Evolutionary conservation across 768 basidiomycete genomes (phyloP).

Genomic region (Rhodocollybia butyracea): DNA sequence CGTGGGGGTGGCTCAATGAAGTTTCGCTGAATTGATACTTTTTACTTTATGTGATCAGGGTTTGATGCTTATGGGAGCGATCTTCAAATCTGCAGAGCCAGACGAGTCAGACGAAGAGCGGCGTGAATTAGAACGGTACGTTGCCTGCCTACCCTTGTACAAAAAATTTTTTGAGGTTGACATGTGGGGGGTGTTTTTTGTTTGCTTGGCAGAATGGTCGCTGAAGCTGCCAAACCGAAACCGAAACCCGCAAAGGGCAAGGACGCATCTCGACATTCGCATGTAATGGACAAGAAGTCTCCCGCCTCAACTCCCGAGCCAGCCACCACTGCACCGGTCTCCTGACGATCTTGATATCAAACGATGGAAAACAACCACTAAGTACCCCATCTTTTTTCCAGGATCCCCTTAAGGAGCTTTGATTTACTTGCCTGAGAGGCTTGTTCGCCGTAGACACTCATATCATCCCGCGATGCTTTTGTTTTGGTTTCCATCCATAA

Average conservation of each 20-base stretch:
- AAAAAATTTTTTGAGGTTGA: not conserved
- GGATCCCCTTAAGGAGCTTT: too few relatives aligned
- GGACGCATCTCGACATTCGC: slow-evolving; percentile 36
- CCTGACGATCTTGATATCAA: not conserved
- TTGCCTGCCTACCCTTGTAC: slow-evolving; percentile 1
- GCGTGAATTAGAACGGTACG: slow-evolving; percentile 88
- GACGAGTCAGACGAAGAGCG: slow-evolving; percentile 94
- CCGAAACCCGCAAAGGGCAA: slow-evolving; percentile 40
- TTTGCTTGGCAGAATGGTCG: slow-evolving; percentile 64
- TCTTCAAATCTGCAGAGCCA: slow-evolving; percentile 81
- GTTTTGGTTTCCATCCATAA: not conserved
- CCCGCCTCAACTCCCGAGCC: slow-evolving; percentile 7
- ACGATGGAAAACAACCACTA: too few relatives aligned
- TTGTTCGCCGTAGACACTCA: too few relatives aligned
- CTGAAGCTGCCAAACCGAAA: slow-evolving; percentile 78
- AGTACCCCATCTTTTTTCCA: too few relatives aligned
- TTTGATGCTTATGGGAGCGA: slow-evolving; percentile 82
- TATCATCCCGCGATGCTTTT: too few relatives aligned
- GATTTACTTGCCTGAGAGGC: too few relatives aligned
- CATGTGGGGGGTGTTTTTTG: not conserved
- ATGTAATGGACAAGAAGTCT: slow-evolving; percentile 15
- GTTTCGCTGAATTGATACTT: not conserved
- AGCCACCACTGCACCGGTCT: not conserved
- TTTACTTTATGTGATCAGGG: slow-evolving; percentile 51
- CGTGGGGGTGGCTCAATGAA: not conserved